These are phyloP conservation scores for Thraustochytrium sp. DNA, from an alignment of 352 stramenopile species.

Conservation along the genomic window DNA sequence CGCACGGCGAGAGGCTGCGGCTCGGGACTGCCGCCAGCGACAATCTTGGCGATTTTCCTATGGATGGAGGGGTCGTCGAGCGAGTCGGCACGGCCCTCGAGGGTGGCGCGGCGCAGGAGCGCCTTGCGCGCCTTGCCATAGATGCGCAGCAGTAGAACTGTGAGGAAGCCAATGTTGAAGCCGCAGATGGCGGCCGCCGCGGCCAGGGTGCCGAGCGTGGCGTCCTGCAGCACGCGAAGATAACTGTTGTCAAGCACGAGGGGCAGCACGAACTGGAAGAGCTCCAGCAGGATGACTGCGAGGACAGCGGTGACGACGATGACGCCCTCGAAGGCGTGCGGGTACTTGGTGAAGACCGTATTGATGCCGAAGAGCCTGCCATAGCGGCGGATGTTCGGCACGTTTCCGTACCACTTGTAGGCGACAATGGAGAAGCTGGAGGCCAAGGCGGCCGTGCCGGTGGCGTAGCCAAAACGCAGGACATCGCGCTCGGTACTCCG, in stretches of 20 bases:
- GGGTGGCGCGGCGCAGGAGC: neutral
- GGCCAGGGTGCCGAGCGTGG: neutral
- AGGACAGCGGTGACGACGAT: neutral
- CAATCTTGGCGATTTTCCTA: too few species aligned
- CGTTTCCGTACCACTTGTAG: neutral
- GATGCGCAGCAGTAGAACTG: neutral
- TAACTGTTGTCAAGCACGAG: too few species aligned
- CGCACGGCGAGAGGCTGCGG: too few species aligned
- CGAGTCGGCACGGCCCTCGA: neutral
- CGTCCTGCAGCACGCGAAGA: neutral
- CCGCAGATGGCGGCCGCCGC: neutral
- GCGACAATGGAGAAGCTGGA: neutral
- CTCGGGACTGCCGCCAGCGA: too few species aligned
- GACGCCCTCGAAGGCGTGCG: neutral
- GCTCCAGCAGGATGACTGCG: neutral
- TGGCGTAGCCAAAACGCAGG: neutral
- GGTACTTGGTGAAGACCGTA: neutral
- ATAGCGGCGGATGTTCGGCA: slow-evolving; percentile 5
- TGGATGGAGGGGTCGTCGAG: too few species aligned
- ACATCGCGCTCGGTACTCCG: neutral
- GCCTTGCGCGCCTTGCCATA: neutral
- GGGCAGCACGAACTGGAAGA: neutral
- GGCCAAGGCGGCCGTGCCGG: neutral
- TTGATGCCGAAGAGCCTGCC: slow-evolving; percentile 3
- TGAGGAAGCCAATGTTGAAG: neutral